Evolutionary conservation across 768 basidiomycete genomes (phyloP).

Genomic region (Phylloporus sp.): DNA sequence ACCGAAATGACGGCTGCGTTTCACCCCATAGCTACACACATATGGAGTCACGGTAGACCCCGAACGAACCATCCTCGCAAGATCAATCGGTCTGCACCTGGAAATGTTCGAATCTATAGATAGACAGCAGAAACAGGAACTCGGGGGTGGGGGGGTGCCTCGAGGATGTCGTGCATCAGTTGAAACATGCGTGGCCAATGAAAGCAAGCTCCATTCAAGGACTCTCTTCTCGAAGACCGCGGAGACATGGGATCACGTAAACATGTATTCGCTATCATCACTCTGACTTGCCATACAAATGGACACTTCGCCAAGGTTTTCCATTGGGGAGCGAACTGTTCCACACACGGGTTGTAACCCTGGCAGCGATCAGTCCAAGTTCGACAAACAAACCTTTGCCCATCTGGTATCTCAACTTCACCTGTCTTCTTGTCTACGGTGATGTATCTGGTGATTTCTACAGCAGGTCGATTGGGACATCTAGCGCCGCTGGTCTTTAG

Average conservation of each 20-base stretch:
- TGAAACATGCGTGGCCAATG: slow-evolving; percentile 23
- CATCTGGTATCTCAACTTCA: slow-evolving; percentile 46
- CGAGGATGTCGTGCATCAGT: slow-evolving; percentile 18
- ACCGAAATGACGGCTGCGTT: slow-evolving; percentile 6
- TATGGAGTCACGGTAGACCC: slow-evolving; percentile 16
- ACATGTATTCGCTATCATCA: slow-evolving; percentile 8
- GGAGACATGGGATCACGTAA: slow-evolving; percentile 18
- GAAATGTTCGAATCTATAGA: slow-evolving; percentile 22
- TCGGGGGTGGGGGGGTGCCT: slow-evolving; percentile 17
- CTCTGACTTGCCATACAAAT: slow-evolving; percentile 16
- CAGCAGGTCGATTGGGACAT: slow-evolving; percentile 58
- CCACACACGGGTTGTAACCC: slow-evolving; percentile 11
- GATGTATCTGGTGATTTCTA: slow-evolving; percentile 64
- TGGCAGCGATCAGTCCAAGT: not conserved
- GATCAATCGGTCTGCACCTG: slow-evolving; percentile 12
- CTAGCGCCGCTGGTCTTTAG: slow-evolving; percentile 34
- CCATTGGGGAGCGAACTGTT: slow-evolving; percentile 30
- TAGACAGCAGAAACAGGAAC: slow-evolving; percentile 29
- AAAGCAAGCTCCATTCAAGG: slow-evolving; percentile 4
- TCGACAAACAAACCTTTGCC: slow-evolving; percentile 36
- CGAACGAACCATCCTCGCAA: slow-evolving; percentile 12
- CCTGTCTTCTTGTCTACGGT: slow-evolving; percentile 43
- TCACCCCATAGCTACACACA: slow-evolving; percentile 11
- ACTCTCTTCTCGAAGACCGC: slow-evolving; percentile 15
- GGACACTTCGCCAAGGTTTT: slow-evolving; percentile 33